phyloP scores from a whole-genome alignment of 2,329 filamentous ascomycete genomes.

The Pestalotiopsis sp. region DNA sequence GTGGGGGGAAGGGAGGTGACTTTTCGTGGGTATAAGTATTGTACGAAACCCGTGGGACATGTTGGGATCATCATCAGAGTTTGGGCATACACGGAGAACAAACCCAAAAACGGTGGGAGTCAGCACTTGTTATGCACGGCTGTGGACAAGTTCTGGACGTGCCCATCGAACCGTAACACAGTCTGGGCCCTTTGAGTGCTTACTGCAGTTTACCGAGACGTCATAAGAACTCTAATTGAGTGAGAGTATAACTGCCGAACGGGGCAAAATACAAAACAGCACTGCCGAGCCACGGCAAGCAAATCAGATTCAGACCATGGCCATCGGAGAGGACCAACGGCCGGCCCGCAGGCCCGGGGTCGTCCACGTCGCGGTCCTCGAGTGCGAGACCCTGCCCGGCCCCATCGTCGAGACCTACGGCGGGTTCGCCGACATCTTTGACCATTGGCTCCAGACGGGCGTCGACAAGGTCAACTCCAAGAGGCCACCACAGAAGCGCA shows the following conservation, averaged over 20 bases:
- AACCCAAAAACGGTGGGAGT: neutral
- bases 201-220: conserved; percentile 7
- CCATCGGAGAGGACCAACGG: neutral
- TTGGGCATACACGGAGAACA: neutral
- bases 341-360: neutral
- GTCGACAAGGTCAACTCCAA: conserved; percentile 2
- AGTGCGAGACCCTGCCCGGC: conserved; percentile 14
- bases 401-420: conserved; percentile 9
- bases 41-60: neutral
- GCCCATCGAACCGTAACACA: neutral
- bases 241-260: neutral
- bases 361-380: conserved; percentile 16
- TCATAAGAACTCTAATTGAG: conserved; percentile 3
- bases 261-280: neutral
- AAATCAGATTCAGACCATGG: neutral
- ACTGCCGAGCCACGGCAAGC: neutral
- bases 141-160: neutral
- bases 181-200: conserved; percentile 3
- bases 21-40: neutral
- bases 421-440: conserved; percentile 16
- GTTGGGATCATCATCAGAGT: neutral
- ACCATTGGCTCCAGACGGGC: conserved; percentile 15
- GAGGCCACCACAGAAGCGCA: neutral
- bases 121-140: conserved; percentile 9
- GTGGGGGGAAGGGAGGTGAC: neutral